Base-by-base conservation (phyloP, 2,329 filamentous ascomycete genomes). In the Alternaria sp. region DNA sequence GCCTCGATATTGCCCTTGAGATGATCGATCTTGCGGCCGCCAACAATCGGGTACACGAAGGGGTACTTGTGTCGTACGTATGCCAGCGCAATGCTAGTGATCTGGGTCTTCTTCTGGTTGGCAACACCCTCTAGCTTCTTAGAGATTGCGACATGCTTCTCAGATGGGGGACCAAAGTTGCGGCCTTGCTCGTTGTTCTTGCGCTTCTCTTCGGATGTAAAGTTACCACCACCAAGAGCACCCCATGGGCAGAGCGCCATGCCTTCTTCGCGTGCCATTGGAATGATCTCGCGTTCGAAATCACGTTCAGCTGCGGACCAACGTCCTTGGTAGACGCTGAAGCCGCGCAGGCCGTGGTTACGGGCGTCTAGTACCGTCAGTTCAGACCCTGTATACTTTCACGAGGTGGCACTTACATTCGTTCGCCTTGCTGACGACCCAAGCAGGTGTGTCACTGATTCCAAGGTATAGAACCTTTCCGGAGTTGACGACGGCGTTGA, bases 11-110 rank as follows among this genome's bases (percentile, higher is more conserved):
- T 89, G 16, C 81, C 85, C 85, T 88, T 86, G 51, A 94, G 79
- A 73, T 93, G 90, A 44, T 90, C 87, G 9, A 92, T 76, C 69
- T 89, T 93, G n/a, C 90, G 84, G 0, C 90, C 89, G 7, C 91
- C 91, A 9, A 93, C 83, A 34, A 94, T 88, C 0, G 91, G 92
- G 70, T 92, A 92, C 11, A 93, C 90, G 64, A 91, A 89, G 0
- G 90, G 87, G 0, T 87, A 82, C 79, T 93, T 93, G 68, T 86
- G 84, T 81, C 90, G 84, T 5, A 93, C 87, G 72, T 93, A 93
- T 2, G 91, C 90, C 36, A 94, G 76, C 20, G 90, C 90, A 27
- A 79, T 64, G 38, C 85, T 85, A 4, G 88, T 90, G 50, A 92
- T 83, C 32, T 84, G 80, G 2, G 83, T 82, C 11, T 84, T 84